phyloP scores from a whole-genome alignment of 2,329 filamentous ascomycete species.

The Shiraia bambusicola region DNA sequence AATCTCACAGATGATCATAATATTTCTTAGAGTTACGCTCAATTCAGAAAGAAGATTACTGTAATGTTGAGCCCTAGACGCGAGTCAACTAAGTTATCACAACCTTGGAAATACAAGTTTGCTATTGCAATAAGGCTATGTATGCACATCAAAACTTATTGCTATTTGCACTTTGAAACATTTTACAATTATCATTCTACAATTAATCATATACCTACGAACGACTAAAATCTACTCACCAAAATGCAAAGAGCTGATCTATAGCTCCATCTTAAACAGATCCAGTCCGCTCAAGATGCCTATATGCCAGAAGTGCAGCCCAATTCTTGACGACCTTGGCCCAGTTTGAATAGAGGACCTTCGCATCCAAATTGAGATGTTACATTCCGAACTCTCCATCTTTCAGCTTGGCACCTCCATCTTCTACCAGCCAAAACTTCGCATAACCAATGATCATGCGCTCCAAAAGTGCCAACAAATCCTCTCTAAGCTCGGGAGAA shows the following conservation, averaged over 20 bases:
- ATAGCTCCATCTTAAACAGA: constrained; percentile 3
- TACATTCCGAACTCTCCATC: neutral
- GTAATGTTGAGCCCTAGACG: too few relatives aligned
- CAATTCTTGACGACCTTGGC: constrained; percentile 4
- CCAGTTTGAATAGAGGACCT: constrained; percentile 7
- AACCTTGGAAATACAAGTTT: too few relatives aligned
- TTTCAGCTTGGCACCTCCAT: neutral
- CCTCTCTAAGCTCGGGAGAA: constrained; percentile 8
- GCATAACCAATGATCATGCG: constrained; percentile 1
- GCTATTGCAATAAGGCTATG: too few relatives aligned
- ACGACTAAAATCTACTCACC: too few relatives aligned
- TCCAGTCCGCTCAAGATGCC: constrained; percentile 9
- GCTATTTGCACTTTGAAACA: too few relatives aligned
- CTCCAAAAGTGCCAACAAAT: neutral
- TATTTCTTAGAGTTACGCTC: too few relatives aligned
- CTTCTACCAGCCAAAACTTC: neutral
- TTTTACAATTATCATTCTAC: too few relatives aligned
- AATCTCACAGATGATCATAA: too few relatives aligned
- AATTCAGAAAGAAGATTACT: too few relatives aligned
- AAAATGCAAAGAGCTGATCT: neutral
- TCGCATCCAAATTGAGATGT: constrained; percentile 1
- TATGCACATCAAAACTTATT: too few relatives aligned
- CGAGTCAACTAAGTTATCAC: too few relatives aligned
- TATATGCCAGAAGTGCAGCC: constrained; percentile 12
- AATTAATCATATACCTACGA: too few relatives aligned